Percentiles rank a stretch among this genome's conserved stretches.
Evolutionary conservation across 495 filamentous ascomycete genomes (phyloP).

Genomic region (Copromyces sp.): DNA sequence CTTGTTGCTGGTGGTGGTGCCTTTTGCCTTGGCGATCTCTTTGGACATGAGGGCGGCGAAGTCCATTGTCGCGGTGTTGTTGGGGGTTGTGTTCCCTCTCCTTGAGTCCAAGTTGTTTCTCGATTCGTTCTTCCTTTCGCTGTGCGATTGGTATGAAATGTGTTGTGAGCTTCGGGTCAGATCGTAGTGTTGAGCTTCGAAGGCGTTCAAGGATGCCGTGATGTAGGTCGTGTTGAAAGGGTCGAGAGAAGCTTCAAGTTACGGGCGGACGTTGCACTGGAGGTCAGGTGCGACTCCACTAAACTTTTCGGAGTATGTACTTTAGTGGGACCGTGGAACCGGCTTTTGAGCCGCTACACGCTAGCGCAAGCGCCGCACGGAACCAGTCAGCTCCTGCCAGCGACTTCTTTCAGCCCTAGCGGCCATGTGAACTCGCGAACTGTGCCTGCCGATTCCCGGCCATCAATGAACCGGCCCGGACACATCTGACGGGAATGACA

Average conservation of each 20-base stretch:
- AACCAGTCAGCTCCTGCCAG: neutral
- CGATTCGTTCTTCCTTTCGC: neutral
- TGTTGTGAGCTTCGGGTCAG: neutral
- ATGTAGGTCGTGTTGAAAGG: neutral
- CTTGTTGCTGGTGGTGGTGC: conserved; percentile 6
- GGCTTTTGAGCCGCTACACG: neutral
- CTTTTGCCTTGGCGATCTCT: conserved; percentile 73
- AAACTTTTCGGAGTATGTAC: neutral
- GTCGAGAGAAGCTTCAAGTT: neutral
- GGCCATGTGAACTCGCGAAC: neutral
- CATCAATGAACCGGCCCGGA: neutral
- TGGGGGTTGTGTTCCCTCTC: neutral
- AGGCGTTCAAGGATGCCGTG: neutral
- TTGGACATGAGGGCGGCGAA: conserved; percentile 86
- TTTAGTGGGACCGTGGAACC: neutral
- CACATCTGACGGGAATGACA: neutral
- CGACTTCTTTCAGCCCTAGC: neutral
- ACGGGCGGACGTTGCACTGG: neutral
- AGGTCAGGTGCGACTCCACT: neutral
- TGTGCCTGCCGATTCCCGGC: neutral
- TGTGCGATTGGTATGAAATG: neutral
- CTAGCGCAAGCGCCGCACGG: neutral
- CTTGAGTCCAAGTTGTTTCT: neutral
- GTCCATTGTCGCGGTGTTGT: conserved; percentile 56
- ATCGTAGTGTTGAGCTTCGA: neutral